Base-by-base conservation (phyloP, 176 grass and related monocot species). In the Poa pratensis region DNA sequence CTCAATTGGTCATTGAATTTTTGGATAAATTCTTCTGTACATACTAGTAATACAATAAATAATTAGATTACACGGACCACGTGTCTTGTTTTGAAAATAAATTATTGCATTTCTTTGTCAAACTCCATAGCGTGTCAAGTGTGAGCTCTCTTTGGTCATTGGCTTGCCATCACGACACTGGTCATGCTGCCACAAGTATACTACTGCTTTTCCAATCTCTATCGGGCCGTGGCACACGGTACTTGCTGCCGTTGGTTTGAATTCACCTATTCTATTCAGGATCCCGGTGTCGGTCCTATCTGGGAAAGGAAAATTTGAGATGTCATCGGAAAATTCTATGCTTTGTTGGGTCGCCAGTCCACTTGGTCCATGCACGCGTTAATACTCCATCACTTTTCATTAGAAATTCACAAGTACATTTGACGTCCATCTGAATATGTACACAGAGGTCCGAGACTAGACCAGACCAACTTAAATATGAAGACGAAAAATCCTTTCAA, bases 21-120 rank as follows among this genome's bases (percentile, higher is more conserved):
- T 79, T 82, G 73, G 45, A 18, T 23, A 49, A 26, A 83, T 86
- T 90, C 35, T 57, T 86, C 16, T 90, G 88, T 86, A 90, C 73
- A 79, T 73, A 90, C 3, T 28, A 58, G 1, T 43, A 17, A 22
- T 69, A 57, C 62, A 52, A 69, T 85, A 69, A 79, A 46, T 40
- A 37, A 30, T 30, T 30, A 54, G 14, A 68, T 67, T 62, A 55
- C 46, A 84, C 17, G 26, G 5, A 15, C n/a, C 40, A 61, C 42
- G 43, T 49, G 34, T 49, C 18, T 20, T 39, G 8, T 40, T 69
- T 49, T 26, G 26, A 64, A 30, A 32, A 34, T 34, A 6, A 6
- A 50, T 5, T 18, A 71, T 43, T 13, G 13, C 12, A 9, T 43
- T 22, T 63, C 14, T 10, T 9, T 60, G 2, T n/a, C 40, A 23